Evolutionary conservation across 164 flowering plant genomes (phyloP).

Genomic region (Annona squamosa): DNA sequence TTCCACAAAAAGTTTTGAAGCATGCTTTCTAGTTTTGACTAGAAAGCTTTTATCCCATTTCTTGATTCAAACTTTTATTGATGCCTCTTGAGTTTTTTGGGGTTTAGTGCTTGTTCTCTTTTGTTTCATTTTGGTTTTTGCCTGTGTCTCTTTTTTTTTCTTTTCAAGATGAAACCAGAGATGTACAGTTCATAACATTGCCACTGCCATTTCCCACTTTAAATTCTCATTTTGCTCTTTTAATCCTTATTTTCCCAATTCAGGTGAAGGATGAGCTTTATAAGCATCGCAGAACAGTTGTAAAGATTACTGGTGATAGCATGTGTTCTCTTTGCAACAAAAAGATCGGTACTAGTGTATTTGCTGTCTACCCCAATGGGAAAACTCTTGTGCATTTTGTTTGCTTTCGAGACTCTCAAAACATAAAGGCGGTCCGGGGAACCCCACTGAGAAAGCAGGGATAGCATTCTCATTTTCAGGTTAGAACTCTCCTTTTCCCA

Average conservation of each 20-base stretch:
- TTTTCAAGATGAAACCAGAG: neutral
- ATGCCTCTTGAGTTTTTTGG: neutral
- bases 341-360: constrained; percentile 86
- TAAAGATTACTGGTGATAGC: constrained; percentile 74
- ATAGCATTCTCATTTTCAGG: neutral
- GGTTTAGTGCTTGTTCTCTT: neutral
- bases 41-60: neutral
- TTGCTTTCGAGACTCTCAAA: constrained; percentile 92
- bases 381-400: constrained; percentile 92
- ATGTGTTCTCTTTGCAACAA: constrained; percentile 93
- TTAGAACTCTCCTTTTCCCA: no score
- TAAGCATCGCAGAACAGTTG: constrained; percentile 50
- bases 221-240: neutral
- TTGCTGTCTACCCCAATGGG: constrained; percentile 95
- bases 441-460: constrained; percentile 44
- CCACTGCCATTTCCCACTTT: neutral
- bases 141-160: neutral
- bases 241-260: neutral
- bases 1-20: neutral
- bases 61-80: no score
- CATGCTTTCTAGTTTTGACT: neutral
- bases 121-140: no score
- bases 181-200: neutral
- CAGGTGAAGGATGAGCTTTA: constrained; percentile 95
- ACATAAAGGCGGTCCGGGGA: constrained; percentile 77